Evolutionary conservation across 805 yeast genomes (phyloP), one percentile per base, ranked within the genome.

Genomic region (Candida germanica): DNA sequence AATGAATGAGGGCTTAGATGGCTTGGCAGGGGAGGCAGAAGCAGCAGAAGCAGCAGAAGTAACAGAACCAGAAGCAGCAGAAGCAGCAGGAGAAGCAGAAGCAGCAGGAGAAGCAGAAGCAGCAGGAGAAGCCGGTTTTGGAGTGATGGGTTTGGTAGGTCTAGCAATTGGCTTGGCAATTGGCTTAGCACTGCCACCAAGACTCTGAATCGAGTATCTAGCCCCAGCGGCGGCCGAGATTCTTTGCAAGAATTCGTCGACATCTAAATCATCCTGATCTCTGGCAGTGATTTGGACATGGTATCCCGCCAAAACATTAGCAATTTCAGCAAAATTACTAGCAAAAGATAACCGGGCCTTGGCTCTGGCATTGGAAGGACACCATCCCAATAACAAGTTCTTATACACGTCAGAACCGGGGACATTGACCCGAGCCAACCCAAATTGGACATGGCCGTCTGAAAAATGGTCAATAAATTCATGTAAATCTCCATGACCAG

Each of bases 251-350:
- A 93, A 75, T 41, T 84, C 94, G 17, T 72, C 72, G 29, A 84
- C 83, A 49, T 87, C 85, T 56, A 94, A 72, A 59, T 93, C 98
- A 53, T 88, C 96, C 28, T 76, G 69, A 54, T 87, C 95, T 64
- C 98, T 80, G n/a, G 98, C 98, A 32, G 96, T 88, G 47, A 93
- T 80, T 62, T 93, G 97, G 36, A 93, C 89, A 57, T 93, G 98
- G 64, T 91, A 93, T 31, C 95, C 95, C 48, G 72, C 71, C 52
- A 85, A 70, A 14, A 78, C 68, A 40, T 72, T 78, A 18, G 88
- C 77, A 14, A 85, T 84, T 26, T 80, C 85, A 26, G 86, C 87
- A 47, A 83, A 80, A 59, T 84, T 85, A 42, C 78, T 64, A 18
- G 91, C 88, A 61, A 80, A 85, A 1, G 88, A 80, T 30, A 86